Percentiles rank a stretch among this genome's conserved stretches.
Evolutionary conservation across 768 basidiomycete genomes (phyloP).

Genomic region (Flagelloscypha sp.): DNA sequence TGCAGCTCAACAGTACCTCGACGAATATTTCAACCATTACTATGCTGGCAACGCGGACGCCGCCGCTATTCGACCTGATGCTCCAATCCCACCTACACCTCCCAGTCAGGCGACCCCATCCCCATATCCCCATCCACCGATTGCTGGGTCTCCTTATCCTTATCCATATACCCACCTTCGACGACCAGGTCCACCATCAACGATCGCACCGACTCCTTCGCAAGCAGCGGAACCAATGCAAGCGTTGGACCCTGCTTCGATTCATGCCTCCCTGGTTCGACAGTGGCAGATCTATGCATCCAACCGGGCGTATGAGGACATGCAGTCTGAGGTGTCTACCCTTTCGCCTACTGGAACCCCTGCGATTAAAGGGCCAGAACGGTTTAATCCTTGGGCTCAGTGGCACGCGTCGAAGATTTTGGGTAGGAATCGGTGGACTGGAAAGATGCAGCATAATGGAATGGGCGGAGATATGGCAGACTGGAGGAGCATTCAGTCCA

Average conservation of each 20-base stretch:
- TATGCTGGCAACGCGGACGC: too few relatives aligned
- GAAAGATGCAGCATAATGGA: too few relatives aligned
- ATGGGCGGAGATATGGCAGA: slow-evolving; percentile 23
- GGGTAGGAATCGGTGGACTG: too few relatives aligned
- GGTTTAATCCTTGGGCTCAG: slow-evolving; percentile 70
- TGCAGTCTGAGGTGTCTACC: too few relatives aligned
- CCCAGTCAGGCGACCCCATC: slow-evolving; percentile 69
- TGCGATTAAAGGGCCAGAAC: too few relatives aligned
- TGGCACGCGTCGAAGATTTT: slow-evolving; percentile 47
- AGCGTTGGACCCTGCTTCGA: slow-evolving; percentile 36
- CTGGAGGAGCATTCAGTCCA: slow-evolving; percentile 57
- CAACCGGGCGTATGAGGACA: slow-evolving; percentile 48
- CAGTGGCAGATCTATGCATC: slow-evolving; percentile 78
- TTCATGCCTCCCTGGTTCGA: slow-evolving; percentile 62
- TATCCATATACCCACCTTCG: slow-evolving; percentile 71
- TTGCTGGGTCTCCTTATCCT: slow-evolving; percentile 72
- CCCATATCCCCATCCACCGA: slow-evolving; percentile 61
- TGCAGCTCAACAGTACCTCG: too few relatives aligned
- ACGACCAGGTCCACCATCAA: slow-evolving; percentile 35
- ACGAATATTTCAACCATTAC: too few relatives aligned
- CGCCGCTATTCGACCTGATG: slow-evolving; percentile 56
- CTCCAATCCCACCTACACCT: slow-evolving; percentile 74
- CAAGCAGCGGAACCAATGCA: slow-evolving; percentile 32
- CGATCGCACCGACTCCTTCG: slow-evolving; percentile 33
- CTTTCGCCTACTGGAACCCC: slow-evolving; percentile 72